Conservation (phyloP, 2,329 filamentous ascomycete genomes). For the Ophiosphaerella narmari region DNA sequence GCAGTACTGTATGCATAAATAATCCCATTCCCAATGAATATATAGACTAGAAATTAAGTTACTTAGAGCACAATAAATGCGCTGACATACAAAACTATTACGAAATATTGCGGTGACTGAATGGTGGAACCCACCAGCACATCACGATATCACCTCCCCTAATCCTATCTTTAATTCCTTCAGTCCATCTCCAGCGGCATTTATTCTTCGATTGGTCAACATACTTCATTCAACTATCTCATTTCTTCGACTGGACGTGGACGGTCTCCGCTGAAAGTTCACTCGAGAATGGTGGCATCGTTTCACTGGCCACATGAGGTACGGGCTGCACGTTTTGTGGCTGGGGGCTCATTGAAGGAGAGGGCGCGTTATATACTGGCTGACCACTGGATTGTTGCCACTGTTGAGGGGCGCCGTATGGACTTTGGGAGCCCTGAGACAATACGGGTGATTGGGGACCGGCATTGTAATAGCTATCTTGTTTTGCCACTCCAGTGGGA, state of each 20-base stretch:
- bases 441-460: constrained; percentile 16
- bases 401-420: constrained; percentile 16
- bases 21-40: no score
- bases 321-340: constrained; percentile 11
- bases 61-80: no score
- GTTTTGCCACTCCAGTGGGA: constrained; percentile 25
- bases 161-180: no score
- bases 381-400: constrained; percentile 24
- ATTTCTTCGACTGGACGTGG: constrained; percentile 2
- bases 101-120: no score
- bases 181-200: no score
- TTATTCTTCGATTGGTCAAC: no score
- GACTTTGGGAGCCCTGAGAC: constrained; percentile 11
- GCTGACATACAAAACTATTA: no score
- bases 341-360: constrained; percentile 17
- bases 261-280: constrained; percentile 13
- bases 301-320: constrained; percentile 6
- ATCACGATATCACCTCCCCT: no score
- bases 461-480: constrained; percentile 16
- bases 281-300: constrained; percentile 26
- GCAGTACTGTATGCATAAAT: no score
- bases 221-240: neutral
- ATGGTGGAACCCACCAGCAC: no score
- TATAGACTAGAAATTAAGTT: no score
- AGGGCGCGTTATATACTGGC: constrained; percentile 12